Base-by-base conservation (phyloP, 768 basidiomycete genomes). In the Suillus discolor region DNA sequence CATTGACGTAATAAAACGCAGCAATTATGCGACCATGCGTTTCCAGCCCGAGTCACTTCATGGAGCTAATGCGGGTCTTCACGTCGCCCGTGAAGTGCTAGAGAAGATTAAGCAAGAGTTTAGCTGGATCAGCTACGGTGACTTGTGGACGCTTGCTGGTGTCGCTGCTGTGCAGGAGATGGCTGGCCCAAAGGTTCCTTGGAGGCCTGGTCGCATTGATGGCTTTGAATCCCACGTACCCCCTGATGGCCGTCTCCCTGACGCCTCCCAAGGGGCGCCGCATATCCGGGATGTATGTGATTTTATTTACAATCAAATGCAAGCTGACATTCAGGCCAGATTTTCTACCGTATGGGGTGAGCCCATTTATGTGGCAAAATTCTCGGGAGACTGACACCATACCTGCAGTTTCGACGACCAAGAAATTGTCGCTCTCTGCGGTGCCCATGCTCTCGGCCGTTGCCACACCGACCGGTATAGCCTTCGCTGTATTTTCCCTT, bases 21-120 rank as follows among this genome's bases (percentile, higher is more conserved):
- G 93, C 83, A 98, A 99, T 85, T 96, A 94, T 70, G 97, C 97
- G 3, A 98, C 97, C 28, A 99, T 99, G 97, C 92, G 97, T 64
- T 99, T 98, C 79, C 86, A 88, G 62, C 93, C 97, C 47, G 97
- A 99, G 76, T 74, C 95, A 13, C 74, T 84, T 36, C 95, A 99
- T 74, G 87, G 82, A 42, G 95, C 94, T 60, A 97, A 97, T 78
- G 87, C 87, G 34, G 95, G 95, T 34, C 83, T 97, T 63, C 78
- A 90, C 66, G 74, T 94, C 63, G 96, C 94, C 47, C 92, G 97
- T 65, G 83, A 77, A 6, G 77, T 93, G 65, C 89, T 98, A 87
- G 93, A 97, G 74, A 85, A 91, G 64, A 77, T 98, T 74, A 96
- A 99, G 82, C 73, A 88, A 62, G 87, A 97, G 71, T 94, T 91